phyloP scores from a whole-genome alignment of 768 basidiomycete species.

The Rhodocollybia butyracea region DNA sequence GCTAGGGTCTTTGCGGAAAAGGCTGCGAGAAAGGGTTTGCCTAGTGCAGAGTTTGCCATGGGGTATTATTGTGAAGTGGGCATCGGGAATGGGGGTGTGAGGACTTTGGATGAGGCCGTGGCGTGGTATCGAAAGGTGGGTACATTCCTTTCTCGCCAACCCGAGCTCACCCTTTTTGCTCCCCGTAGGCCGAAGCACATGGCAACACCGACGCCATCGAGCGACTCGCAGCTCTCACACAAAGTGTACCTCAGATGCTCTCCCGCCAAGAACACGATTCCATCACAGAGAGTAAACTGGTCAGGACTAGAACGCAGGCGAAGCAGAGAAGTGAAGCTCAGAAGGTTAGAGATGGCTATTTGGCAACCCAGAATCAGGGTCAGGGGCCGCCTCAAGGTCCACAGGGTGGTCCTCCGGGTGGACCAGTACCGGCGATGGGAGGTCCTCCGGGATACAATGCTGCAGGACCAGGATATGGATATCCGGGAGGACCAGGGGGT shows the following conservation, averaged over 20 bases:
- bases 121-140: slow-evolving; percentile 70
- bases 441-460: too few relatives aligned
- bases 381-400: too few relatives aligned
- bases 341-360: slow-evolving; percentile 9
- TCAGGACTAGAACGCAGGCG: slow-evolving; percentile 76
- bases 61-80: slow-evolving; percentile 95
- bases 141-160: neutral
- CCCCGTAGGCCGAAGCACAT: slow-evolving; percentile 64
- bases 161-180: too few relatives aligned
- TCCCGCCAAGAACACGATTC: slow-evolving; percentile 78
- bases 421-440: neutral
- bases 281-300: slow-evolving; percentile 75
- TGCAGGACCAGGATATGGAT: too few relatives aligned
- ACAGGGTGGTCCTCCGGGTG: slow-evolving; percentile 6
- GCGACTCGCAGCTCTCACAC: slow-evolving; percentile 66
- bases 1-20: slow-evolving; percentile 91
- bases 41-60: slow-evolving; percentile 91
- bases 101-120: slow-evolving; percentile 59
- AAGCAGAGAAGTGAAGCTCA: slow-evolving; percentile 32
- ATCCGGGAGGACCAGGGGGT: slow-evolving; percentile 5
- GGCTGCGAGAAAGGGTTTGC: slow-evolving; percentile 68
- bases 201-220: slow-evolving; percentile 79
- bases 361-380: slow-evolving; percentile 8
- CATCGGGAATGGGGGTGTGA: slow-evolving; percentile 73
- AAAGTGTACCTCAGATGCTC: slow-evolving; percentile 58